Base-by-base conservation (phyloP, 768 basidiomycete species). In the Trametopsis cervina region DNA sequence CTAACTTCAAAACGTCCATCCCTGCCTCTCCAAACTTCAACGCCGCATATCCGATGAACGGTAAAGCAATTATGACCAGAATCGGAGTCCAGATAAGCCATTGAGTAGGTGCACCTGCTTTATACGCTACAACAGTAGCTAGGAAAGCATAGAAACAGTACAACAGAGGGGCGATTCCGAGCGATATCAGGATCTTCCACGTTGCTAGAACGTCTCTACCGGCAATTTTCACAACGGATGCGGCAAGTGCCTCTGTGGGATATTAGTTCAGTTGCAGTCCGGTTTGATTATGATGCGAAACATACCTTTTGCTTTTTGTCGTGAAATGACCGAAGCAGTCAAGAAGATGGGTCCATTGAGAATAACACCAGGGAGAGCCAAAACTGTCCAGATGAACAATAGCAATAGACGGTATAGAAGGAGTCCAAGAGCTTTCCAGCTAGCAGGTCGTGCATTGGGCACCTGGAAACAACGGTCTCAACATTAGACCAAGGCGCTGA, bases 1-100 rank as follows among this genome's bases (percentile, higher is more conserved):
- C 86, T 56, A 57, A 94, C 93, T 97, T 97, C 46, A 93, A 73
- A 22, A 98, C 92, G 59, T 98, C 95, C 81, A 96, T 85, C 20
- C 94, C 95, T 26, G 94, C 95, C 64, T 98, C 95, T 37, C 95
- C 95, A 59, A 98, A 98, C 65, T 96, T 95, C 44, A 98, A 76
- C 4, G 95, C 90, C 4, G 91, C 89, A 59, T 86, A 89, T 47
- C 89, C 93, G 72, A 95, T 85, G 63, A 89, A 80, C 12, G 95
- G 95, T 24, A 97, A 66, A 2, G 80, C 71, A 17, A 77, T 69
- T 49, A 88, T 69, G 47, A 92, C 82, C 7, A 88, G 60, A 57
- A 93, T 74, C 0, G 95, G 95, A 2, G 90, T 85, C 67, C 75
- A 79, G 20, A 90, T 66, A 52, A 73, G 76, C 74, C 81, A 85